phyloP scores from a whole-genome alignment of 2,329 filamentous ascomycete species.

The Fonsecaea nubica region DNA sequence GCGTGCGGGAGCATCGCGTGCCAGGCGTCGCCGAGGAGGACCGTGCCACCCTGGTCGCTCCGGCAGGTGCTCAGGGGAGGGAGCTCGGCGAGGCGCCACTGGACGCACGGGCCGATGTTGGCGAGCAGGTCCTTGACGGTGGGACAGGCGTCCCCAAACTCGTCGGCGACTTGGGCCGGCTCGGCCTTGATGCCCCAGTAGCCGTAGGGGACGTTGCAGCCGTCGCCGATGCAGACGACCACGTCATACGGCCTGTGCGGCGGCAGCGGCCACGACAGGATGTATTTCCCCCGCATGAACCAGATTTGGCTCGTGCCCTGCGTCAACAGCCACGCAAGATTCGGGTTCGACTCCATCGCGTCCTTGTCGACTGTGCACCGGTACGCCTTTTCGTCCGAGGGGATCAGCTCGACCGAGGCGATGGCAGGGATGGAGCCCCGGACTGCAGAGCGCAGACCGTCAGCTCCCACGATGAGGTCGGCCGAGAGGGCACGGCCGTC shows the following conservation, averaged over 20 bases:
- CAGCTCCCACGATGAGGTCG: conserved; percentile 19
- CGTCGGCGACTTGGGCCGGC: conserved; percentile 9
- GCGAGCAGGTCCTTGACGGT: conserved; percentile 11
- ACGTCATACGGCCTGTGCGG: conserved; percentile 15
- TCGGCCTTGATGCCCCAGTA: conserved; percentile 20
- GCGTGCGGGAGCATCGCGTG: conserved; percentile 21
- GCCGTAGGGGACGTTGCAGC: conserved; percentile 15
- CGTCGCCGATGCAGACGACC: conserved; percentile 15
- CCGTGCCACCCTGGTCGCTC: conserved; percentile 11
- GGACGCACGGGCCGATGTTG: conserved; percentile 11
- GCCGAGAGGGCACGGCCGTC: conserved; percentile 16
- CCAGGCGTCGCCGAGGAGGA: conserved; percentile 18
- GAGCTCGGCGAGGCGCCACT: conserved; percentile 20
- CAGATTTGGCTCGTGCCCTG: conserved; percentile 10
- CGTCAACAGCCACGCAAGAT: conserved; percentile 13
- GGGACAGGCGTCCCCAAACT: conserved; percentile 18
- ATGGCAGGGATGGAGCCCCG: conserved; percentile 14
- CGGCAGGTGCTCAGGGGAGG: conserved; percentile 19
- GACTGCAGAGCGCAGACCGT: conserved; percentile 13
- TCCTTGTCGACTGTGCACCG: conserved; percentile 19
- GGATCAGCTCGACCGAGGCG: conserved; percentile 8
- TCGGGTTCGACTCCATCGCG: conserved; percentile 10
- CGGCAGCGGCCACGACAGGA: conserved; percentile 15
- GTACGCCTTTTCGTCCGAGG: conserved; percentile 14
- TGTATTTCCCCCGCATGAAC: conserved; percentile 12